A percentile compares a stretch with the other conserved stretches of the same genome.
Evolutionary conservation across 1,284 basidiomycete species (phyloP).

Genomic region (Entoloma clypeatum): DNA sequence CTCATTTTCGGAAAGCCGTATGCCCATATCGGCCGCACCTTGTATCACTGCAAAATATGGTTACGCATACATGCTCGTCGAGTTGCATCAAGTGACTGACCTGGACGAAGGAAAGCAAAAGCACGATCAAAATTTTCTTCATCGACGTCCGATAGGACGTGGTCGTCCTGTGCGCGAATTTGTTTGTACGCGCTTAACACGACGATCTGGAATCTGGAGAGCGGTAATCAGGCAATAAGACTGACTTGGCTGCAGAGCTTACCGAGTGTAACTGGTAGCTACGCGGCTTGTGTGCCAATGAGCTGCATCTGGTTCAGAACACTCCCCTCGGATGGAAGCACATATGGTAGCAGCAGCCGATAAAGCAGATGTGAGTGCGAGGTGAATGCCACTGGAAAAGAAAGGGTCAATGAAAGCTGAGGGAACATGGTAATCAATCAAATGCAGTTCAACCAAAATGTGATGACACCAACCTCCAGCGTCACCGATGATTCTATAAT

Average conservation of each 20-base stretch:
- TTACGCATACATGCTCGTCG: slow-evolving; percentile 1
- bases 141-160: slow-evolving; percentile 57
- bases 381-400: slow-evolving; percentile 68
- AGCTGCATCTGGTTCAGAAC: slow-evolving; percentile 48
- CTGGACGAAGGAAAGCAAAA: slow-evolving; percentile 57
- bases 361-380: slow-evolving; percentile 61
- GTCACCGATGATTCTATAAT: slow-evolving; percentile 66
- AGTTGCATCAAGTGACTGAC: slow-evolving; percentile 32
- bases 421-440: slow-evolving; percentile 11
- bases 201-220: slow-evolving; percentile 60
- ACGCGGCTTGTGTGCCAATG: slow-evolving; percentile 59
- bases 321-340: slow-evolving; percentile 56
- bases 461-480: slow-evolving; percentile 52
- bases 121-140: slow-evolving; percentile 69
- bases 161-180: slow-evolving; percentile 54
- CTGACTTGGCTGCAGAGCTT: slow-evolving; percentile 2
- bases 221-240: not conserved
- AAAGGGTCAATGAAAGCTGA: slow-evolving; percentile 72
- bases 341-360: slow-evolving; percentile 62
- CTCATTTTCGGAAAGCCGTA: slow-evolving; percentile 62
- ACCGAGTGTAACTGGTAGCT: slow-evolving; percentile 59
- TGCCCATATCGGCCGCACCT: slow-evolving; percentile 70
- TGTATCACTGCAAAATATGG: slow-evolving; percentile 55
- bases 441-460: not conserved
- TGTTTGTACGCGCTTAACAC: slow-evolving; percentile 74